Evolutionary conservation across 495 filamentous ascomycete genomes (phyloP).

Genomic region (Letharia lupina): DNA sequence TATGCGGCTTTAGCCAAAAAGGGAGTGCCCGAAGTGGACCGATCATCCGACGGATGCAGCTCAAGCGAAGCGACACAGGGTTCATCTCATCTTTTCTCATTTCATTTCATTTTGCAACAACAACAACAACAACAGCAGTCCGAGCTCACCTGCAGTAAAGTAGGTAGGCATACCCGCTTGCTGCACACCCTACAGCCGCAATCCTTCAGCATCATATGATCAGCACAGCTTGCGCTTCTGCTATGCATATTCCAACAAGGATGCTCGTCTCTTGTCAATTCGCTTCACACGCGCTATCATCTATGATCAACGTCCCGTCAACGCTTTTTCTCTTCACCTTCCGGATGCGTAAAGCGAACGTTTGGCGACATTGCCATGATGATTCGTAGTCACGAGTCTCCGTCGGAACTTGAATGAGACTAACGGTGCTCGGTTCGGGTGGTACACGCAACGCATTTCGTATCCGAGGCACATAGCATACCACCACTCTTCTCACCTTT

Average conservation of each 20-base stretch:
- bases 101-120: neutral
- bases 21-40: neutral
- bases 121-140: neutral
- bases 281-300: neutral
- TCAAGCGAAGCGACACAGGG: neutral
- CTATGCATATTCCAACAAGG: neutral
- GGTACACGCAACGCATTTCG: neutral
- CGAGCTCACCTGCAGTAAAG: neutral
- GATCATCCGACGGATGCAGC: neutral
- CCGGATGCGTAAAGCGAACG: neutral
- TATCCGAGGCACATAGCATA: neutral
- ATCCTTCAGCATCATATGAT: neutral
- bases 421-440: neutral
- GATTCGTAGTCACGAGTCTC: neutral
- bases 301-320: neutral
- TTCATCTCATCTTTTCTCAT: neutral
- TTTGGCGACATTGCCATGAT: neutral
- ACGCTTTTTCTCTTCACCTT: neutral
- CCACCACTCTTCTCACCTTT: neutral
- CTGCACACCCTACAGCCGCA: constrained; percentile 3
- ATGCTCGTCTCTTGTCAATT: neutral
- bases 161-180: neutral
- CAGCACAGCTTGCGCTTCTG: neutral
- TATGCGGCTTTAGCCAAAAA: neutral
- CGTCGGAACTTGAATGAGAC: neutral